Evolutionary conservation across 805 yeast species (phyloP), one percentile per base, ranked within the genome.

Genomic region (Candida dendrica): DNA sequence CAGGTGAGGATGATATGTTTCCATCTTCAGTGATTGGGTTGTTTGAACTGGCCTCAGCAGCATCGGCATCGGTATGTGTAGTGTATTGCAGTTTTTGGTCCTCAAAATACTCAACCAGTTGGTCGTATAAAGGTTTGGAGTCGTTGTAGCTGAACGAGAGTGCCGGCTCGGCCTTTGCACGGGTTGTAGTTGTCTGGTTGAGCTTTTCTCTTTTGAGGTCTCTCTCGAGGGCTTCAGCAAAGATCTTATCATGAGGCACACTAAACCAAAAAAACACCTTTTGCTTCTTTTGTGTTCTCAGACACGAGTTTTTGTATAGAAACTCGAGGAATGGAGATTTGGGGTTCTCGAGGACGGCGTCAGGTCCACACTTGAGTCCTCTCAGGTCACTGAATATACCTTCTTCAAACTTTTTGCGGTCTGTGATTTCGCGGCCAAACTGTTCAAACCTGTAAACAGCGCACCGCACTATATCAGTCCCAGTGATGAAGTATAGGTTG

Each of bases 221-320:
- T 52, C 98, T 72, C 59, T 90, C 97, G 36, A 93, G 65, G 1
- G 97, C 97, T 62, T 93, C 98, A 3, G 88, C 79, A 74, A 93
- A 90, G 36, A 91, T 68, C 57, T 84, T 80, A 57, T 90, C 96
- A 62, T 91, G 98, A 19, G 93, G 93, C 9, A 93, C 97, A 56
- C 90, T 84, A 60, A 85, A 89, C 98, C 98, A 93, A 61, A 84
- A 88, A 59, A 91, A 91, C 35, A 91, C 97, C 58, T 93, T 91
- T 60, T 91, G 98, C 56, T 93, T 91, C 72, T 91, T 91, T 55
- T 91, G 97, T 0, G 98, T 91, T 52, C 96, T 74, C 20, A 91
- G 69, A 58, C 98, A 91, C 48, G 81, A 79, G 59, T 91, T 86
- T 56, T 82, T 84, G 64, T 84, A 88, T 22, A 91, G 67, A 54